Evolutionary conservation across 2,329 filamentous ascomycete species (phyloP).

Genomic region (Lachnellula hyalina): DNA sequence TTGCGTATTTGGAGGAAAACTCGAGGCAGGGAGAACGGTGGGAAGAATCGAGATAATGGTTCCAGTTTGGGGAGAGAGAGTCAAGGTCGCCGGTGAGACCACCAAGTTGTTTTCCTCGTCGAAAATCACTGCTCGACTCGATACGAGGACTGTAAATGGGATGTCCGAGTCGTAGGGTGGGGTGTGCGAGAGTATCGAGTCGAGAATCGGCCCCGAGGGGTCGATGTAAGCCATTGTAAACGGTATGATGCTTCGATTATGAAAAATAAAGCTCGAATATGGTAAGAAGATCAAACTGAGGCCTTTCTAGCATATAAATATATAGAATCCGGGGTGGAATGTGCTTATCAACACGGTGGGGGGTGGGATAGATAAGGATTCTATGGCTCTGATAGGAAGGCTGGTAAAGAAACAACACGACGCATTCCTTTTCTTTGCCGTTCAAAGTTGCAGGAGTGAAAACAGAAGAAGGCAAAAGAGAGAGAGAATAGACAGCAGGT

Average conservation of each 20-base stretch:
- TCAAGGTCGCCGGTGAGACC: slow-evolving; percentile 76
- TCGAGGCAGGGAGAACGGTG: slow-evolving; percentile 65
- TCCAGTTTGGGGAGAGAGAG: slow-evolving; percentile 71
- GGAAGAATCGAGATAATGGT: slow-evolving; percentile 77
- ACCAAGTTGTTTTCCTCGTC: slow-evolving; percentile 55
- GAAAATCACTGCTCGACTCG: slow-evolving; percentile 75
- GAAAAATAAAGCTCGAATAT: slow-evolving; percentile 9
- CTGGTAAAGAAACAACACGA: neutral
- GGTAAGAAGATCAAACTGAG: neutral
- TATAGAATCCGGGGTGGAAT: slow-evolving; percentile 7
- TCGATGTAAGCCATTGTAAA: slow-evolving; percentile 20
- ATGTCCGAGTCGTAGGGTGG: slow-evolving; percentile 29
- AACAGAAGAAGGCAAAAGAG: slow-evolving; percentile 6
- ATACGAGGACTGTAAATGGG: slow-evolving; percentile 71
- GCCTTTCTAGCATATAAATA: neutral
- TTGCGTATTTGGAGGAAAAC: slow-evolving; percentile 65
- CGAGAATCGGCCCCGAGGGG: slow-evolving; percentile 10
- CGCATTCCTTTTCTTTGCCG: neutral
- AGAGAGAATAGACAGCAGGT: neutral
- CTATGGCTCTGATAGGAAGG: neutral
- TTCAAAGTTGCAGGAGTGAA: slow-evolving; percentile 1
- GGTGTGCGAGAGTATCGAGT: slow-evolving; percentile 28
- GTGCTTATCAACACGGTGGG: slow-evolving; percentile 24
- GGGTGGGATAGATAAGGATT: slow-evolving; percentile 13
- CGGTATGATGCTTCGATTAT: neutral